Evolutionary conservation across 495 filamentous ascomycete species (phyloP).

Genomic region (Thermothielavioides terrestris): DNA sequence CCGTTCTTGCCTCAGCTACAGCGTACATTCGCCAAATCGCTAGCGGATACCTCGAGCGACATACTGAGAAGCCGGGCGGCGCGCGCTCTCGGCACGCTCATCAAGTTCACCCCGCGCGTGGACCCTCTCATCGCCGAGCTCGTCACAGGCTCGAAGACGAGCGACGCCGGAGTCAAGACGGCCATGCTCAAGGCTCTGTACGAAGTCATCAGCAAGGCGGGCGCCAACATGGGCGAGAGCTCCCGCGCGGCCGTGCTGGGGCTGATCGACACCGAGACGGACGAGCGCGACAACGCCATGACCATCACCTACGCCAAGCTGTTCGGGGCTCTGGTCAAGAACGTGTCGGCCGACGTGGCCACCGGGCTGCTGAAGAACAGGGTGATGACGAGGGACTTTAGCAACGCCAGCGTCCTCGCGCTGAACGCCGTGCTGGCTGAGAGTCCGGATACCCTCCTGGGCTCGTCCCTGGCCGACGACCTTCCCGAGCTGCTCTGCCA

Average conservation of each 20-base stretch:
- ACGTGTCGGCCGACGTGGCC: slow-evolving; percentile 59
- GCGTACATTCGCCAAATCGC: slow-evolving; percentile 88
- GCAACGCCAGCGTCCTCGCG: slow-evolving; percentile 59
- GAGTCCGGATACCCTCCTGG: slow-evolving; percentile 56
- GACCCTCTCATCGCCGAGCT: slow-evolving; percentile 81
- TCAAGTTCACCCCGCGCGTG: slow-evolving; percentile 90
- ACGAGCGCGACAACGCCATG: slow-evolving; percentile 65
- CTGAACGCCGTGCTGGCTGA: slow-evolving; percentile 84
- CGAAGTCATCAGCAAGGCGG: slow-evolving; percentile 92
- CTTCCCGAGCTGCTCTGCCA: slow-evolving; percentile 67
- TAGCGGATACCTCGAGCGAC: slow-evolving; percentile 90
- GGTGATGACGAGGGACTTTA: slow-evolving; percentile 63
- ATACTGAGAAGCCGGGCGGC: slow-evolving; percentile 78
- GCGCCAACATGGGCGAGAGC: slow-evolving; percentile 83
- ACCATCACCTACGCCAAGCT: slow-evolving; percentile 81
- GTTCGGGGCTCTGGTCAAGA: slow-evolving; percentile 80
- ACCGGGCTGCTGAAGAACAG: slow-evolving; percentile 68
- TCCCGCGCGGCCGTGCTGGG: slow-evolving; percentile 73
- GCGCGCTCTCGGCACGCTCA: slow-evolving; percentile 91
- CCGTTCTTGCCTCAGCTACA: slow-evolving; percentile 96
- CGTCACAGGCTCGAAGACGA: slow-evolving; percentile 85
- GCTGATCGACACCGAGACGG: slow-evolving; percentile 76
- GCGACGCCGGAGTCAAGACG: slow-evolving; percentile 79
- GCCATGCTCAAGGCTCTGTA: slow-evolving; percentile 97
- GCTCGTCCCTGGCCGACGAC: slow-evolving; percentile 56